Evolutionary conservation across 352 stramenopile genomes (phyloP), one percentile per base, ranked within the genome.

Genomic region (Pythium apleroticum): DNA sequence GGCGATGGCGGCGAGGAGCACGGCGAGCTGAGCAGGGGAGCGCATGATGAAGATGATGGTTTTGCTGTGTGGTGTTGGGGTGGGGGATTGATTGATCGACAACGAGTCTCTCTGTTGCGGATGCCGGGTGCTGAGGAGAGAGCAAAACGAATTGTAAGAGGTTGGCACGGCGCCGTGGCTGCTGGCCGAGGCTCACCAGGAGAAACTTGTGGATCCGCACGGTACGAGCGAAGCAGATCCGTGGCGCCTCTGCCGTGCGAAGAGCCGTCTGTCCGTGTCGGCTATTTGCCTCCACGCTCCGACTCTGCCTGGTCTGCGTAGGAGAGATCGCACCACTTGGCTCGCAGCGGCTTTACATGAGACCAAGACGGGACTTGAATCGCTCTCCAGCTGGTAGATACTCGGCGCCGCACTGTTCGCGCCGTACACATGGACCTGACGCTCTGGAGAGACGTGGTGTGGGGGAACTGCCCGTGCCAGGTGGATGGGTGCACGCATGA

Each of bases 71-170:
- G 25, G 22, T 65, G 61, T 53, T 50, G 53, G 57, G 33, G 15
- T 19, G 28, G 14, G 22, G 22, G 46, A 12, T n/a, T n/a, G n/a
- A 31, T 39, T 24, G 37, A 49, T 25, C 33, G 24, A 49, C 25
- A n/a, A 56, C 25, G 12, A n/a, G 37, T 68, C 12, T 66, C 10
- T 43, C 17, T 63, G 24, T 4, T 33, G 28, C n/a, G 28, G 52
- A 20, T 25, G 10, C n/a, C 30, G 30, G 25, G 41, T 74, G 66
- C 60, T 68, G 66, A 25, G 35, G 48, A 64, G 70, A 53, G 60
- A 52, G 70, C 52, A 74, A 77, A 74, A 72, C 46, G 58, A 48
- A 74, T 72, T 72, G 63, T 77, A 67, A 62, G 57, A 30, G 4
- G 25, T 19, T 22, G 10, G 9, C 19, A 25, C 14, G 10, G 6